Conservation (phyloP, 2,329 filamentous ascomycete genomes). For the Pestalotiopsis sp. region DNA sequence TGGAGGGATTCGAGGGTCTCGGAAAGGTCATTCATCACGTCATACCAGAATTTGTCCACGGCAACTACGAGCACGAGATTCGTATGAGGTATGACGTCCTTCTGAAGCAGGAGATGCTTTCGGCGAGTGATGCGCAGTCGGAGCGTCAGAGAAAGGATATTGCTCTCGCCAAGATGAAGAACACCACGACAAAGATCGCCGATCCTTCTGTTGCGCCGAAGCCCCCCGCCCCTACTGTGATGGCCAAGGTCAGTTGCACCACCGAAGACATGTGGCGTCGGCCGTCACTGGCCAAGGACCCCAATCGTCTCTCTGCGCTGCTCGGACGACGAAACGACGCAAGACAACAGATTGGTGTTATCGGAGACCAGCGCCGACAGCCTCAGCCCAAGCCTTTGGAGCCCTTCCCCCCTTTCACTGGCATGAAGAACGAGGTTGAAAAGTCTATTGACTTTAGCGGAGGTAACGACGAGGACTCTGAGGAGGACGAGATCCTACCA, state of each 20-base stretch:
- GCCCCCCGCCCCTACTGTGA: too few species aligned
- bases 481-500: not conserved
- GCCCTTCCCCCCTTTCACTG: not conserved
- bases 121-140: not conserved
- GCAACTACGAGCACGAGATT: conserved; percentile 1
- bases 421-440: not conserved
- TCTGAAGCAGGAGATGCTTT: not conserved
- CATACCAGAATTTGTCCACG: not conserved
- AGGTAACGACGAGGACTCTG: not conserved
- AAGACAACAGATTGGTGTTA: not conserved
- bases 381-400: too few species aligned
- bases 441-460: not conserved
- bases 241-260: too few species aligned
- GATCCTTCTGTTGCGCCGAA: too few species aligned
- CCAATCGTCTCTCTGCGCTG: not conserved
- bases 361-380: not conserved
- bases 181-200: too few species aligned
- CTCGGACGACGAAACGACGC: not conserved
- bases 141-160: not conserved
- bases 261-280: too few species aligned
- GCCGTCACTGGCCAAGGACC: too few species aligned
- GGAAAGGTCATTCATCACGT: not conserved
- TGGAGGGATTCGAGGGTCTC: conserved; percentile 1
- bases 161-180: not conserved
- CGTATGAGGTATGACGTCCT: not conserved